A percentile compares a stretch with the other conserved stretches of the same genome.
phyloP scores from a whole-genome alignment of 495 filamentous ascomycete species.

The Podospora pseudoanserina region DNA sequence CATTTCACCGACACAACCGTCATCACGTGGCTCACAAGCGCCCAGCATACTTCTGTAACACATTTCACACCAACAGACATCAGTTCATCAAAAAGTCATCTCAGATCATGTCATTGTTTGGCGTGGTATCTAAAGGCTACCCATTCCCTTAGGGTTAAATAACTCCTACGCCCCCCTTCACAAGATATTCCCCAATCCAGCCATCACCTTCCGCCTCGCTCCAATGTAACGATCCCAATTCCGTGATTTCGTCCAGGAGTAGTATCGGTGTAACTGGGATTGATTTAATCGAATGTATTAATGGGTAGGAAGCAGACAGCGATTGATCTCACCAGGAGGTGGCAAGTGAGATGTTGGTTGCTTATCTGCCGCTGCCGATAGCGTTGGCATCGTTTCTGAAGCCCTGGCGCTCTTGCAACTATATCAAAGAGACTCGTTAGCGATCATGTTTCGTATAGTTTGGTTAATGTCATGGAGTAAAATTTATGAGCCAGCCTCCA shows the following conservation, averaged over 20 bases:
- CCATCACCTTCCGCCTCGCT: background rate
- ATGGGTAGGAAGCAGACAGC: background rate
- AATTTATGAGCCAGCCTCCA: background rate
- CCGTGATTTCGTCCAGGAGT: background rate
- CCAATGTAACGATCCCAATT: background rate
- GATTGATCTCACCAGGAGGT: background rate
- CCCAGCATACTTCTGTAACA: background rate
- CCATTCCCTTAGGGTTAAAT: background rate
- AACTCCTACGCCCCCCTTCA: background rate
- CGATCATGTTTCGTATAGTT: background rate
- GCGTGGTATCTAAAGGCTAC: background rate
- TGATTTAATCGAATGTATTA: background rate
- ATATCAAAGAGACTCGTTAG: constrained; percentile 13
- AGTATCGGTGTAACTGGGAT: background rate
- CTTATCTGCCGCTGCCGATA: background rate
- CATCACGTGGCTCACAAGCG: background rate
- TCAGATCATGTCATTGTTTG: background rate
- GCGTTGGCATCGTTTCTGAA: constrained; percentile 41
- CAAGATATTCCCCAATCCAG: background rate
- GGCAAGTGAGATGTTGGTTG: background rate
- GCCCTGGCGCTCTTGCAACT: constrained; percentile 45
- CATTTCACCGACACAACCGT: background rate
- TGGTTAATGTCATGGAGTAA: background rate
- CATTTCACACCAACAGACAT: background rate
- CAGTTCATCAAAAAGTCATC: background rate